Percentiles rank a stretch among this genome's conserved stretches.
Evolutionary conservation across 139 green algal species (phyloP).

Genomic region (Picochlorum sp.): DNA sequence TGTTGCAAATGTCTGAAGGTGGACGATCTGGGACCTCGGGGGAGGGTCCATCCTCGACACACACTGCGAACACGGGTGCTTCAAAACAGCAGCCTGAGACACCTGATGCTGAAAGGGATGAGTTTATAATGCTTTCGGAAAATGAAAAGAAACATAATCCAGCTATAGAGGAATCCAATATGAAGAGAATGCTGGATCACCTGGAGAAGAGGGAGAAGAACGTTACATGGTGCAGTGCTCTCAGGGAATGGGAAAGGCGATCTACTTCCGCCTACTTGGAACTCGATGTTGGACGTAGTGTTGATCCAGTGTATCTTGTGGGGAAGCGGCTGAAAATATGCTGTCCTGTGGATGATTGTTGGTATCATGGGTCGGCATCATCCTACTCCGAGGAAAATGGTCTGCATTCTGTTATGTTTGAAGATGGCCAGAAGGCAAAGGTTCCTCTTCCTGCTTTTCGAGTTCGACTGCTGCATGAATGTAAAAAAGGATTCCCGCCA

Average conservation of each 20-base stretch:
- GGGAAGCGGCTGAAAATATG: constrained; percentile 37
- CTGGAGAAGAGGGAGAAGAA: too few species aligned
- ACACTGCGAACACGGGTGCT: too few species aligned
- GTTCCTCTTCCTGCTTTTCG: not conserved
- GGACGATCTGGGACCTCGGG: too few species aligned
- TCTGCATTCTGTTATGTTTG: constrained; percentile 20
- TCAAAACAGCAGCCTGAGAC: too few species aligned
- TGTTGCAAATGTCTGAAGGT: too few species aligned
- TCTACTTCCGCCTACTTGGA: constrained; percentile 13
- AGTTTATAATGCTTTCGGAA: too few species aligned
- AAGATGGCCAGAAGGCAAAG: not conserved
- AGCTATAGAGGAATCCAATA: too few species aligned
- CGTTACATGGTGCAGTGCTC: too few species aligned
- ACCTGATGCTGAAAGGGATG: too few species aligned
- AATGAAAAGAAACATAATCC: too few species aligned
- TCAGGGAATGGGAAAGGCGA: not conserved
- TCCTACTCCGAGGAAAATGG: constrained; percentile 17
- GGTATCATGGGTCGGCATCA: constrained; percentile 40
- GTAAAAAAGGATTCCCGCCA: not conserved
- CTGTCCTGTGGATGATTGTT: constrained; percentile 52
- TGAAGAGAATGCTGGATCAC: too few species aligned
- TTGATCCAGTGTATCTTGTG: constrained; percentile 27
- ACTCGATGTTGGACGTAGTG: constrained; percentile 20
- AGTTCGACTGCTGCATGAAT: not conserved
- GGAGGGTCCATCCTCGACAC: too few species aligned